These are phyloP conservation scores for Corinectria fuckeliana DNA, from an alignment of 2,329 filamentous ascomycete genomes.

Conservation along the genomic window DNA sequence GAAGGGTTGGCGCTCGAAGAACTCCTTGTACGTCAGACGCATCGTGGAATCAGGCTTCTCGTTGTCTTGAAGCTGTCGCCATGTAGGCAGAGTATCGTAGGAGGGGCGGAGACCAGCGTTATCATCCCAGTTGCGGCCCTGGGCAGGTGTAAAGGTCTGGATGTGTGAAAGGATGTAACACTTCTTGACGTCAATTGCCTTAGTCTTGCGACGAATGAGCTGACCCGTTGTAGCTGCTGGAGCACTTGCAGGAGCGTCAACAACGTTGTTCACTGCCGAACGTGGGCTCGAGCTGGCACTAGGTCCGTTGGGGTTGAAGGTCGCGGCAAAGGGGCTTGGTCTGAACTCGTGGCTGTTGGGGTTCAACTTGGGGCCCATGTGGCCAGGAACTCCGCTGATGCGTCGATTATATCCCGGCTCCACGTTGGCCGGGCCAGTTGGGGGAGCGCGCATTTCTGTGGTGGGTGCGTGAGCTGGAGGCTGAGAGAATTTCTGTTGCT, in stretches of 20 bases:
- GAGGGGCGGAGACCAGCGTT: constrained; percentile 86
- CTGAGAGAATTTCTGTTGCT: constrained; percentile 58
- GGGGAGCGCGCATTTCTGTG: constrained; percentile 73
- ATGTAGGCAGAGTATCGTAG: constrained; percentile 84
- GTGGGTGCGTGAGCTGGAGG: constrained; percentile 56
- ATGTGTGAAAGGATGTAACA: constrained; percentile 62
- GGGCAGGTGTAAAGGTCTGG: constrained; percentile 59
- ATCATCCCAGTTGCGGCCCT: constrained; percentile 68
- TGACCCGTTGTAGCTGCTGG: constrained; percentile 49
- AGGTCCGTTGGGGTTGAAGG: constrained; percentile 78
- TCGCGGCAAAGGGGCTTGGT: constrained; percentile 79
- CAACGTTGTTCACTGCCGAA: constrained; percentile 61
- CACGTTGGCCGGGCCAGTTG: constrained; percentile 72
- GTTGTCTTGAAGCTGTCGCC: constrained; percentile 75
- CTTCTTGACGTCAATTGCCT: constrained; percentile 74
- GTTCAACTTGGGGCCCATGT: constrained; percentile 64
- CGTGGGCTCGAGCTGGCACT: constrained; percentile 77
- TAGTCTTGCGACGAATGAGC: constrained; percentile 74
- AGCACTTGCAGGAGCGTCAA: constrained; percentile 46
- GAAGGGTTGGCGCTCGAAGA: constrained; percentile 74
- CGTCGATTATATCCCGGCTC: constrained; percentile 62
- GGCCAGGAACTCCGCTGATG: constrained; percentile 56
- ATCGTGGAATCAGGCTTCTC: constrained; percentile 73
- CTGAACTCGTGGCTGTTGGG: constrained; percentile 80
- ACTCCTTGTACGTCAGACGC: constrained; percentile 73